Conservation (phyloP, 2,329 filamentous ascomycete species). For the Dendryphion nanum region DNA sequence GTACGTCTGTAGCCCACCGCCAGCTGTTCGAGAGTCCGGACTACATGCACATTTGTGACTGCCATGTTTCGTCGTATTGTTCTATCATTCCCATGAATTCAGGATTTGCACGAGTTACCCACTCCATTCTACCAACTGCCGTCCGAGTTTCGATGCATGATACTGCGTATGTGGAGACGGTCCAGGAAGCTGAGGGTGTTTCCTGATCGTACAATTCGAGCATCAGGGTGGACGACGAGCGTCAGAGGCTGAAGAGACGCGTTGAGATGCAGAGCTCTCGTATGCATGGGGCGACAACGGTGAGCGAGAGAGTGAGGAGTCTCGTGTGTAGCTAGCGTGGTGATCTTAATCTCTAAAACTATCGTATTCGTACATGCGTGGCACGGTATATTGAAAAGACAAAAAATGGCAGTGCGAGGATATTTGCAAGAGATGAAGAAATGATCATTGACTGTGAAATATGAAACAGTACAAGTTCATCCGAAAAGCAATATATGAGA, state of each 20-base stretch:
- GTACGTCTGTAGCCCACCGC: no score
- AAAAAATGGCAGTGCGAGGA: slow-evolving; percentile 1
- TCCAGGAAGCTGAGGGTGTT: neutral
- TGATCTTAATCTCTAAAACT: neutral
- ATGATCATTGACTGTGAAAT: neutral
- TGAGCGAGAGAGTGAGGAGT: neutral
- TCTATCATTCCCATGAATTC: neutral
- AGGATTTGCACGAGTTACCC: no score
- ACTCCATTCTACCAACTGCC: no score
- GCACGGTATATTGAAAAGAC: slow-evolving; percentile 1
- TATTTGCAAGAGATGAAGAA: neutral
- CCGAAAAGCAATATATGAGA: no score
- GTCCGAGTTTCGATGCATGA: no score
- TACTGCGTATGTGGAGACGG: neutral
- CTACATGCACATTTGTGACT: no score
- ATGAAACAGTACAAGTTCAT: no score
- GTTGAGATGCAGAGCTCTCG: slow-evolving; percentile 4
- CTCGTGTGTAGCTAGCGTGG: slow-evolving; percentile 1
- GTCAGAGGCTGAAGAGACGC: slow-evolving; percentile 6
- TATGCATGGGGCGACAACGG: slow-evolving; percentile 2
- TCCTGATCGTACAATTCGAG: neutral
- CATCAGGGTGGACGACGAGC: neutral
- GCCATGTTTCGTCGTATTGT: neutral
- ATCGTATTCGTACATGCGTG: slow-evolving; percentile 2
- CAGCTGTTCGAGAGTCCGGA: no score